A percentile compares a stretch with the other conserved stretches of the same genome.
Conservation (phyloP, 2,329 filamentous ascomycete species). For the Bertia moriformis region DNA sequence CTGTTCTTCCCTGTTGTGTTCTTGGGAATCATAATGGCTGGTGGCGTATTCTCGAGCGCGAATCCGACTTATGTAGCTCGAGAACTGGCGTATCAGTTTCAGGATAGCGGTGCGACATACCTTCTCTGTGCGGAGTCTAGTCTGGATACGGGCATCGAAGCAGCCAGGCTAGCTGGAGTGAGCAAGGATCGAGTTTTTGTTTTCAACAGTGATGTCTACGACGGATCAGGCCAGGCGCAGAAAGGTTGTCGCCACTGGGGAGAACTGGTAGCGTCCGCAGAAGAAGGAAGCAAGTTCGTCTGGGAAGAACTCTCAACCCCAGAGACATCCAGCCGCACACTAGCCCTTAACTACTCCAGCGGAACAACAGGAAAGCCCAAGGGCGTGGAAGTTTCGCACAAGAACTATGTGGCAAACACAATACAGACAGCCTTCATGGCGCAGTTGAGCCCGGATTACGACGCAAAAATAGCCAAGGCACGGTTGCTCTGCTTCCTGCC, state of each 20-base stretch:
- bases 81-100: constrained; percentile 63
- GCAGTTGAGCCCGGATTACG: constrained; percentile 10
- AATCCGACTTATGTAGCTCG: constrained; percentile 56
- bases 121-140: constrained; percentile 47
- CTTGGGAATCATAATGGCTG: constrained; percentile 63
- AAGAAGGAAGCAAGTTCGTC: constrained; percentile 31
- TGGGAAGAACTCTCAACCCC: constrained; percentile 21
- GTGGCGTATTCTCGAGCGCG: constrained; percentile 64
- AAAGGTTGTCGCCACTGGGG: constrained; percentile 16
- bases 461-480: constrained; percentile 3
- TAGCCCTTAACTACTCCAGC: constrained; percentile 18
- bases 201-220: constrained; percentile 42
- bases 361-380: constrained; percentile 9
- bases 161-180: constrained; percentile 44
- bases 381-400: constrained; percentile 8
- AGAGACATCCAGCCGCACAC: constrained; percentile 21
- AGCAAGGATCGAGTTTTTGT: constrained; percentile 40
- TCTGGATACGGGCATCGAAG: constrained; percentile 50
- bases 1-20: constrained; percentile 60
- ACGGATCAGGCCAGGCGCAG: constrained; percentile 11
- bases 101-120: constrained; percentile 54
- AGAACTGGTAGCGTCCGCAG: constrained; percentile 25
- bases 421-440: constrained; percentile 5
- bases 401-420: constrained; percentile 7
- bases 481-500: constrained; percentile 8